Evolutionary conservation across 2,329 filamentous ascomycete species (phyloP).

Genomic region (Thelonectria discophora): DNA sequence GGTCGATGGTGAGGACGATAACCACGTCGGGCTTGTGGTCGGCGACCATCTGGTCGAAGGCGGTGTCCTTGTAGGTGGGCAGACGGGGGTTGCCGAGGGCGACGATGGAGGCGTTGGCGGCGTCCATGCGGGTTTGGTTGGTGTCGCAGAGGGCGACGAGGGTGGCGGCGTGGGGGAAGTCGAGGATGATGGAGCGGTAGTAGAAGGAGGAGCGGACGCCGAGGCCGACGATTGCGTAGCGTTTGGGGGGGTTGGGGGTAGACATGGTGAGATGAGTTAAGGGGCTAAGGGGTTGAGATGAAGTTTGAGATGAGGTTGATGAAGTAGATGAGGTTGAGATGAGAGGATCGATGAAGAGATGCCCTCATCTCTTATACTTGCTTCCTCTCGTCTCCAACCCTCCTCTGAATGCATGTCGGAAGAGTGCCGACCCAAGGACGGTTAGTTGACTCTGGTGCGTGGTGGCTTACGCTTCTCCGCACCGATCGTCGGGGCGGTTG

Average conservation of each 20-base stretch:
- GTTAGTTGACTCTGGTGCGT: too few species aligned
- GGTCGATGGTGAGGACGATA: conserved; percentile 70
- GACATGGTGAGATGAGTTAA: too few species aligned
- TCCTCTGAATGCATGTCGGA: too few species aligned
- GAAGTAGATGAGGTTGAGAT: too few species aligned
- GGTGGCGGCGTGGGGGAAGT: conserved; percentile 58
- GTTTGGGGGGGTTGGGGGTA: conserved; percentile 42
- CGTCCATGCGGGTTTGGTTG: conserved; percentile 67
- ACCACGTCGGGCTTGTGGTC: conserved; percentile 67
- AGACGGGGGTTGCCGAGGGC: conserved; percentile 58
- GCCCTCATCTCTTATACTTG: too few species aligned
- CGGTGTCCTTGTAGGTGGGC: conserved; percentile 61
- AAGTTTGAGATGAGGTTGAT: too few species aligned
- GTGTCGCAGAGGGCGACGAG: conserved; percentile 68
- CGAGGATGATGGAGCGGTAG: conserved; percentile 64
- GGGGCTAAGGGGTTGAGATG: background rate
- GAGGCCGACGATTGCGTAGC: conserved; percentile 66
- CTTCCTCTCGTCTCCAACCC: too few species aligned
- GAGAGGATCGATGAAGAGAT: background rate
- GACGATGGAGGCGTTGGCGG: conserved; percentile 60
- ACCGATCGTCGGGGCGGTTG: too few species aligned
- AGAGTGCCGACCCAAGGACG: background rate
- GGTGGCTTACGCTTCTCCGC: too few species aligned
- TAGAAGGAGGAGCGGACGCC: conserved; percentile 68
- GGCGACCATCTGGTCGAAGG: conserved; percentile 67